Evolutionary conservation across 2,329 filamentous ascomycete species (phyloP), one percentile per base, ranked within the genome.

Genomic region (Penicillium decumbens): DNA sequence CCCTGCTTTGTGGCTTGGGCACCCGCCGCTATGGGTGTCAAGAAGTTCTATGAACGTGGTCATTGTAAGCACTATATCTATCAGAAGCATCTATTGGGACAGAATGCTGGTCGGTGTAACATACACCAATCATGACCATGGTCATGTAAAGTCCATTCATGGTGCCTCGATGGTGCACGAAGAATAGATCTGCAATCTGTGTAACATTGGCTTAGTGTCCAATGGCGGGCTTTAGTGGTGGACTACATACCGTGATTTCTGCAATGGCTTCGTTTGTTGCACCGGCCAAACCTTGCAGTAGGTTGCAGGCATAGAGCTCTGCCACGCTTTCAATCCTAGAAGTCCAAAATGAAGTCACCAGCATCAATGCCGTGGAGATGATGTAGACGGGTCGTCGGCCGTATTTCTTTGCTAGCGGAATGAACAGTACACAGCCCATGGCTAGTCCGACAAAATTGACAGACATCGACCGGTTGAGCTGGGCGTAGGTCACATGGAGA

Each of bases 131-230:
- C 56, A 64, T 69, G 20, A 67, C 60, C 33, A 71, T 66, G 50
- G 66, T 72, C 56, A 79, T 66, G 50, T 78, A 81, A 6, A 77
- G 66, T 1, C 66, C 69, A 54, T 80, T 81, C 73, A 77, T 76
- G 2, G 69, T 66, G 0, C 73, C 76, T n/a, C 73, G 69, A 42
- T 78, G 70, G 49, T 78, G 75, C 4, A 78, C 68, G 49, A 77
- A 78, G 60, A 77, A 78, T 13, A 79, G 50, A 55, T 78, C 76
- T 10, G 70, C 67, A 48, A 78, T 65, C 65, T 69, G 38, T 25
- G 28, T 4, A 29, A 42, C 12, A 30, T 45, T 13, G 45, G 42
- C n/a, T 25, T 29, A 18, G 0, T 2, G 12, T 20, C n/a, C 24
- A 29, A 18, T 30, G 9, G 9, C 12, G 20, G 13, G 24, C 40